Evolutionary conservation across 441 rosid species (phyloP).

Genomic region (Bocquillonia castaneifolia): DNA sequence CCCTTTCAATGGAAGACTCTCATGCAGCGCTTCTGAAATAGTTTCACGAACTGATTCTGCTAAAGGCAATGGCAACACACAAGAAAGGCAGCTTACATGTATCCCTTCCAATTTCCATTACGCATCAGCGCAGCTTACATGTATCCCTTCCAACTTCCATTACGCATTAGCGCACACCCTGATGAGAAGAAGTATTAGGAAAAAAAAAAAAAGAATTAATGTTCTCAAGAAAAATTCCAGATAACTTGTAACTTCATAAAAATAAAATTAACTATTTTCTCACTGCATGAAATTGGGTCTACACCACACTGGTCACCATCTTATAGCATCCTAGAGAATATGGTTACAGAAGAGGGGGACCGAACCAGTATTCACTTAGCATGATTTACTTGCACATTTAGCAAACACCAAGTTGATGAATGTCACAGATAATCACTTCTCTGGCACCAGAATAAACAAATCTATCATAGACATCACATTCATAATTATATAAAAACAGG

Average conservation of each 20-base stretch:
- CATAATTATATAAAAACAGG: not conserved
- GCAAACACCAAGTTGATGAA: not conserved
- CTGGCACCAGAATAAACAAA: not conserved
- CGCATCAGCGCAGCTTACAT: not conserved
- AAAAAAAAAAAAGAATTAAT: not conserved
- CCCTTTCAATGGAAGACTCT: too few relatives aligned
- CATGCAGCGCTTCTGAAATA: not conserved
- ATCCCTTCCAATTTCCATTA: not conserved
- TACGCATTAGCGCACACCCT: not conserved
- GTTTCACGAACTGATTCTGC: not conserved
- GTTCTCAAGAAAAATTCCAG: not conserved
- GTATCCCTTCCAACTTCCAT: not conserved
- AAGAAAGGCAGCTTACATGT: not conserved
- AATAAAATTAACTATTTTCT: not conserved
- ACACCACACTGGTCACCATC: not conserved
- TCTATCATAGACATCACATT: not conserved
- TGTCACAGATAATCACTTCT: not conserved
- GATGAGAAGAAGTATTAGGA: not conserved
- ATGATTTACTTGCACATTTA: not conserved
- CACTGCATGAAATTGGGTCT: not conserved
- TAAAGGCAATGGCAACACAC: not conserved
- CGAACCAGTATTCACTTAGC: not conserved
- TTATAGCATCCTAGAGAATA: not conserved
- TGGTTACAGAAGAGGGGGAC: not conserved
- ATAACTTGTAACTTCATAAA: not conserved